phyloP scores from a whole-genome alignment of 352 stramenopile genomes.

The Globisporangium acanthophoron region DNA sequence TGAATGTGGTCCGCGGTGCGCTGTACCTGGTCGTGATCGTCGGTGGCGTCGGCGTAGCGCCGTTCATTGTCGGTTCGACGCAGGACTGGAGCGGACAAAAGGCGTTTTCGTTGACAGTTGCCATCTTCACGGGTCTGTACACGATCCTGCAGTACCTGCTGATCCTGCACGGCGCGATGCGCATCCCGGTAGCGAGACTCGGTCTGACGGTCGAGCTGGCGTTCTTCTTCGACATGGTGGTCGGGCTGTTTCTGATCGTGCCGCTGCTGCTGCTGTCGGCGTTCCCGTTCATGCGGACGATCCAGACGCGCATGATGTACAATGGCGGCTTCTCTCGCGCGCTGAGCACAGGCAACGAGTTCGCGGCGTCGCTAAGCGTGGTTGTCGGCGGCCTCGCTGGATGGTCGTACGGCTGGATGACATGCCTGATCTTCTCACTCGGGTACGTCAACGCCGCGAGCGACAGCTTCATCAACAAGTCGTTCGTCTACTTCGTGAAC shows the following conservation, averaged over 20 bases:
- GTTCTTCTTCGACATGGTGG: slow-evolving; percentile 86
- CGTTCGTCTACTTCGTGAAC: slow-evolving; percentile 82
- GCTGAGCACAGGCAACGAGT: slow-evolving; percentile 79
- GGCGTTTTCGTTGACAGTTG: slow-evolving; percentile 58
- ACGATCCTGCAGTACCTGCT: slow-evolving; percentile 71
- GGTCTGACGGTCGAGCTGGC: slow-evolving; percentile 70
- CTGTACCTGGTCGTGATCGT: slow-evolving; percentile 76
- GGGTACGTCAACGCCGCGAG: slow-evolving; percentile 69
- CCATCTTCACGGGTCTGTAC: slow-evolving; percentile 74
- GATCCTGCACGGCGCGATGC: slow-evolving; percentile 62
- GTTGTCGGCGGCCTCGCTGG: slow-evolving; percentile 65
- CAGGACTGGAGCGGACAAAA: slow-evolving; percentile 63
- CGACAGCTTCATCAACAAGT: slow-evolving; percentile 82
- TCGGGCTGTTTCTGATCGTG: slow-evolving; percentile 69
- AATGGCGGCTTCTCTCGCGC: slow-evolving; percentile 84
- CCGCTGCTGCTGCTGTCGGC: slow-evolving; percentile 72
- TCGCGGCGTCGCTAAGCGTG: slow-evolving; percentile 69
- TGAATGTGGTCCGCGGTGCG: slow-evolving; percentile 36
- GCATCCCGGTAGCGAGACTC: slow-evolving; percentile 54
- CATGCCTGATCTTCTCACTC: slow-evolving; percentile 74
- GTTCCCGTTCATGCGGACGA: slow-evolving; percentile 86
- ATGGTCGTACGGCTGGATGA: slow-evolving; percentile 77
- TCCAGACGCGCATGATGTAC: slow-evolving; percentile 90
- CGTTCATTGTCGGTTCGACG: slow-evolving; percentile 57
- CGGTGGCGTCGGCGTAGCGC: slow-evolving; percentile 39